Evolutionary conservation across 208 protist genomes (phyloP), one percentile per base, ranked within the genome.

Genomic region (Trypanosoma vivax): DNA sequence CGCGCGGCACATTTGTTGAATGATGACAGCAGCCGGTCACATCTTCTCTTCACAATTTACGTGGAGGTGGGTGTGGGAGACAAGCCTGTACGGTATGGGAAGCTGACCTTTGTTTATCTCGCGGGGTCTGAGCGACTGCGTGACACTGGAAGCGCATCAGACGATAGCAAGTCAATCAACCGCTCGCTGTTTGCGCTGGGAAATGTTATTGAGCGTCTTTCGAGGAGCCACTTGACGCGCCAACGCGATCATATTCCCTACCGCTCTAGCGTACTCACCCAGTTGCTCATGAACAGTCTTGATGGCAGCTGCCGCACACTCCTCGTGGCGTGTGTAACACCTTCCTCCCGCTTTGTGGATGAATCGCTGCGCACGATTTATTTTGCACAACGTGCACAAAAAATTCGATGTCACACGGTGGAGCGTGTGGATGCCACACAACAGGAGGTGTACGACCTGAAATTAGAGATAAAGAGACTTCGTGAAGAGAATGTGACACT

Each of bases 61-160:
- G 49, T 84, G 16, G 76, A 90, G 23, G 66, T 57, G 14, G 37
- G 28, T n/a, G 55, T 51, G 14, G 52, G 40, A 11, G 58, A 49
- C 5, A 37, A 34, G 49, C 60, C 55, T 14, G 50, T 47, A 28
- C 67, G 65, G 9, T 73, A 79, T 39, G 83, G 79, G 16, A 96
- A 96, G 50, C 49, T 95, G 29, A 86, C 80, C 28, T 90, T 98
- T 49, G 83, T 96, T 14, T 92, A 98, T 57, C 78, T 98, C 18
- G 95, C 95, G 10, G 95, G 95, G 10, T 92, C 81, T n/a, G 92
- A 98, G 70, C 65, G 92, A 24, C 70, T 96, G 50, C 79, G 74
- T 59, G 74, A 88, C 30, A 91, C 94, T n/a, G 78, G 74, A 13
- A 88, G 73, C 34, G 59, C 50, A 25, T 79, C 72, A 29, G 50